These are phyloP conservation scores for Solanum sejunctum DNA, from an alignment of 257 asterid genomes.

Conservation along the genomic window DNA sequence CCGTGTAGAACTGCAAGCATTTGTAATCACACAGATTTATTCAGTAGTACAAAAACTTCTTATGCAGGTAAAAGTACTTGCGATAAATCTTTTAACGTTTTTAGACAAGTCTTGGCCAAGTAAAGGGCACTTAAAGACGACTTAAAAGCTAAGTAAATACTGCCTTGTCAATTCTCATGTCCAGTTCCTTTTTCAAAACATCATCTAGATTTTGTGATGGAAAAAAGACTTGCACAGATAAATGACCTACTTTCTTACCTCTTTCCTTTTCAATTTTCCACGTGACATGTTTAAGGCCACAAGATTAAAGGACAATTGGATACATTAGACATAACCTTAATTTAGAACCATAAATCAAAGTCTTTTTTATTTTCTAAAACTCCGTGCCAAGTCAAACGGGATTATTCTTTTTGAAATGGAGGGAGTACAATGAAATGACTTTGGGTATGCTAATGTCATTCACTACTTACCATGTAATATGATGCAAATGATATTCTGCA, in stretches of 20 bases:
- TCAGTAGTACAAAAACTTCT: background rate
- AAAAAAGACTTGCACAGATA: background rate
- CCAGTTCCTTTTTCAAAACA: background rate
- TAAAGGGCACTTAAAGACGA: background rate
- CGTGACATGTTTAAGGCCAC: too few relatives aligned
- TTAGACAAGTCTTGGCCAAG: background rate
- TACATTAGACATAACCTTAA: too few relatives aligned
- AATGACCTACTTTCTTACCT: background rate
- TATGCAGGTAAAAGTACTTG: background rate
- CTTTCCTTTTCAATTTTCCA: too few relatives aligned
- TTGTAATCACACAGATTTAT: background rate
- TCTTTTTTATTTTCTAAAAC: too few relatives aligned
- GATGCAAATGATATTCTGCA: background rate
- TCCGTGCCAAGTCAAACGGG: too few relatives aligned
- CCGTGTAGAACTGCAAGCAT: conserved; percentile 56
- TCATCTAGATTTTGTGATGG: background rate
- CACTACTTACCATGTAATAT: background rate
- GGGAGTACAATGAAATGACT: background rate
- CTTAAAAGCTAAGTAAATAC: background rate
- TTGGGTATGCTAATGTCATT: background rate
- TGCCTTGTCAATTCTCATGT: background rate
- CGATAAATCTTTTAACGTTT: background rate
- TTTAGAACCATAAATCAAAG: too few relatives aligned
- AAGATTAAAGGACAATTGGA: too few relatives aligned
- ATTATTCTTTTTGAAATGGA: too few relatives aligned